phyloP scores from a whole-genome alignment of 345 rosid genomes.

The Populus euphratica region DNA sequence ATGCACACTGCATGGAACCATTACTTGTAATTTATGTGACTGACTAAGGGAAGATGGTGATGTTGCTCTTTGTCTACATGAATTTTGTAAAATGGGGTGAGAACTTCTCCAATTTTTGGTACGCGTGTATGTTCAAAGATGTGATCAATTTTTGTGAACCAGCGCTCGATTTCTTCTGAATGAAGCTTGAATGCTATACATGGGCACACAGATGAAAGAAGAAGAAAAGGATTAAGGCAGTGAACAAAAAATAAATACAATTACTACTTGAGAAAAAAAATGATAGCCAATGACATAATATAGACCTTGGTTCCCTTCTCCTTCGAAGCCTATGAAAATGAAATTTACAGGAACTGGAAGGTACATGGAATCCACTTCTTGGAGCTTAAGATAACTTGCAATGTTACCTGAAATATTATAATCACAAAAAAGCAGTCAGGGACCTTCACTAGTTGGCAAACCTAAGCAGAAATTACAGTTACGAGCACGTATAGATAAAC shows the following conservation, averaged over 20 bases:
- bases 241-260: neutral
- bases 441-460: neutral
- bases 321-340: conserved; percentile 93
- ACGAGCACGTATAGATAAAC: neutral
- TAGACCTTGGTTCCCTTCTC: conserved; percentile 92
- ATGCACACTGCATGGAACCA: neutral
- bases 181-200: conserved; percentile 68
- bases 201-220: conserved; percentile 13
- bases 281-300: conserved; percentile 1
- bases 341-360: conserved; percentile 93
- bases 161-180: conserved; percentile 85
- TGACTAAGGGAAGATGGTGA: conserved; percentile 71
- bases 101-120: conserved; percentile 70
- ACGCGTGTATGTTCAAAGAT: conserved; percentile 83
- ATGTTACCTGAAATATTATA: conserved; percentile 49
- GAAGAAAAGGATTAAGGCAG: neutral
- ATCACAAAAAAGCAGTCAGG: neutral
- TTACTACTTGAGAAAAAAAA: neutral
- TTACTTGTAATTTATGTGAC: conserved; percentile 88
- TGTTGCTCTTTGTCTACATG: conserved; percentile 52
- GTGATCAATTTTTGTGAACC: conserved; percentile 92
- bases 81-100: conserved; percentile 66
- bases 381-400: conserved; percentile 77
- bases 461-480: neutral
- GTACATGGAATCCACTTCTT: conserved; percentile 83